A percentile compares a stretch with the other conserved stretches of the same genome.
Evolutionary conservation across 2,329 filamentous ascomycete genomes (phyloP).

Genomic region (Verticillium nonalfalfae): DNA sequence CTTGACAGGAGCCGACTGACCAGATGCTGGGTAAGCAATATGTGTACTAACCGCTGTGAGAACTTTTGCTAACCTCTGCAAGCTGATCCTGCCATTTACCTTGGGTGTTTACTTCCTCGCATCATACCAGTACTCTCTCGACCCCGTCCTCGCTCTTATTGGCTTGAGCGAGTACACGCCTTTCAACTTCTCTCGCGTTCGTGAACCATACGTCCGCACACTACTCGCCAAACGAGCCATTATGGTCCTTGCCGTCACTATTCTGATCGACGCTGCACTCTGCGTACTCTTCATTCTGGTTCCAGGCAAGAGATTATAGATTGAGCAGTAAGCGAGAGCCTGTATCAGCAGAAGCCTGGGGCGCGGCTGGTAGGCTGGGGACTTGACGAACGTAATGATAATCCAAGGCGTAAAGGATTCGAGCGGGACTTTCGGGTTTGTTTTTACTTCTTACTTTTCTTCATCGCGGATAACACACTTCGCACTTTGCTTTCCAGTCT

Average conservation of each 20-base stretch:
- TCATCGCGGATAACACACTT: constrained; percentile 1
- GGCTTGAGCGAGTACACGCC: constrained; percentile 96
- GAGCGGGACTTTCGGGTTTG: constrained; percentile 3
- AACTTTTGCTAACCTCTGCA: constrained; percentile 7
- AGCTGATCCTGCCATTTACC: constrained; percentile 81
- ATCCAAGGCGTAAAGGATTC: constrained; percentile 4
- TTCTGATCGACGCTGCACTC: constrained; percentile 72
- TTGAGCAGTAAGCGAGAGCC: not conserved
- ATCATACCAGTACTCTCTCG: constrained; percentile 92
- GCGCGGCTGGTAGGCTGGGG: not conserved
- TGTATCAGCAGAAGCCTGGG: not conserved
- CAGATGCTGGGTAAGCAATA: constrained; percentile 71
- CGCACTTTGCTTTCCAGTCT: constrained; percentile 1
- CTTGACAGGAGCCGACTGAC: constrained; percentile 68
- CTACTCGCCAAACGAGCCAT: constrained; percentile 77
- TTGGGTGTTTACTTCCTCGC: constrained; percentile 82
- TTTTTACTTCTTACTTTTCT: constrained; percentile 8
- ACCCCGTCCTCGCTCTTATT: constrained; percentile 82
- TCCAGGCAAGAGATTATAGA: constrained; percentile 73
- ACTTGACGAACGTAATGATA: constrained; percentile 10
- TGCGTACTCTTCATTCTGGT: constrained; percentile 92
- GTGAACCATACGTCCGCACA: constrained; percentile 84
- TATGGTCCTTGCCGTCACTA: constrained; percentile 71
- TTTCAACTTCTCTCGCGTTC: constrained; percentile 81
- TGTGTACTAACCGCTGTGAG: not conserved